A percentile compares a stretch with the other conserved stretches of the same genome.
Conservation (phyloP, 2,329 filamentous ascomycete genomes). For the Herpotrichia juniperi region DNA sequence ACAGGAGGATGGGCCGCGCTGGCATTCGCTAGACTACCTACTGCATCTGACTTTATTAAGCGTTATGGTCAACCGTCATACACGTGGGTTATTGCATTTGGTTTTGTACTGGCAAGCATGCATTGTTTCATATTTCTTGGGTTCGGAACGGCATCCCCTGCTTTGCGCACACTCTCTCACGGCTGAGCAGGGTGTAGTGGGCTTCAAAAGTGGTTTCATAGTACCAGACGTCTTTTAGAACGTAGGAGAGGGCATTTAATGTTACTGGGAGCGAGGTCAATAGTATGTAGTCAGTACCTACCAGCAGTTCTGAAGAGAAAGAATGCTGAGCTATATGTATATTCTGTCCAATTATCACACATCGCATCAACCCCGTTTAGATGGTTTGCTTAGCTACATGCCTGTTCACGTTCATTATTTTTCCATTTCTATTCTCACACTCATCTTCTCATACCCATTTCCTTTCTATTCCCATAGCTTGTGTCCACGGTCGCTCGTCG, state of each 20-base stretch:
- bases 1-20: not conserved
- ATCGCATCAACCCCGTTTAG: too few relatives aligned
- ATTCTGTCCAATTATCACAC: too few relatives aligned
- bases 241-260: slow-evolving; percentile 1
- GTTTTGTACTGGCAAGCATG: slow-evolving; percentile 1
- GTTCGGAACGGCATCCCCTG: not conserved
- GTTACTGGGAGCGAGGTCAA: not conserved
- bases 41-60: slow-evolving; percentile 3
- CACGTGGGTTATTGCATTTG: slow-evolving; percentile 2
- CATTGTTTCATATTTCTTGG: slow-evolving; percentile 2
- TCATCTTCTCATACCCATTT: too few relatives aligned
- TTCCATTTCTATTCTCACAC: too few relatives aligned
- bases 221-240: not conserved
- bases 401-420: too few relatives aligned
- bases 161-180: not conserved
- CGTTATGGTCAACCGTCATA: not conserved
- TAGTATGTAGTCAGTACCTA: not conserved
- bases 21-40: not conserved
- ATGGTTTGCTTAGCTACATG: too few relatives aligned
- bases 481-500: too few relatives aligned
- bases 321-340: not conserved
- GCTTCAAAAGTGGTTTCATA: too few relatives aligned
- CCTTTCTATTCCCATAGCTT: too few relatives aligned
- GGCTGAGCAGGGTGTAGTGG: too few relatives aligned
- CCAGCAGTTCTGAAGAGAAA: not conserved